Conservation (phyloP, 106 monocot genomes). For the Xerophyta viscosa region DNA sequence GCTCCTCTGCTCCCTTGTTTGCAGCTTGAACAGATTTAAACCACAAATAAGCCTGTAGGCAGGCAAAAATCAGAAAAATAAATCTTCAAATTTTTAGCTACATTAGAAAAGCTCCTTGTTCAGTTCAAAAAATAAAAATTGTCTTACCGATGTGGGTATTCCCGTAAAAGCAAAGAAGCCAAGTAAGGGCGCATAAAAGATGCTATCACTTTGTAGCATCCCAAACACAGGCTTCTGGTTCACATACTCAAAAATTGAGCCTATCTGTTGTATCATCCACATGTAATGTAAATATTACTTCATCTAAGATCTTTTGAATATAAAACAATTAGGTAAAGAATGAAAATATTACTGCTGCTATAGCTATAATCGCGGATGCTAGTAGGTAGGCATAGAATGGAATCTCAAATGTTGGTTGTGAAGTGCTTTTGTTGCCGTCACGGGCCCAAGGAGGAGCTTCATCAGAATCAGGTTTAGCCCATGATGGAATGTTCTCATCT, state of each 20-base stretch:
- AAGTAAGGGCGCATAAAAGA: constrained; percentile 79
- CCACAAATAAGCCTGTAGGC: constrained; percentile 71
- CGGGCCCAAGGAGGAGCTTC: constrained; percentile 94
- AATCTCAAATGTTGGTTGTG: constrained; percentile 36
- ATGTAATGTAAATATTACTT: neutral
- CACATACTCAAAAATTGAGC: constrained; percentile 77
- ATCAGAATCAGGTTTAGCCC: constrained; percentile 77
- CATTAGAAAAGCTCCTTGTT: no score
- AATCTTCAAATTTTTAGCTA: no score
- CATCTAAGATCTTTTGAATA: neutral
- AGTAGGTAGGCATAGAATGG: constrained; percentile 74
- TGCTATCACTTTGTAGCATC: constrained; percentile 55
- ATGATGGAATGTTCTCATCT: constrained; percentile 73
- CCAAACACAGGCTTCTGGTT: constrained; percentile 92
- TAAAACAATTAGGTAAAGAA: neutral
- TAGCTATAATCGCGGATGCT: constrained; percentile 78
- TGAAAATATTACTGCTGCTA: constrained; percentile 57
- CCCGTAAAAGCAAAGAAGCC: constrained; percentile 88
- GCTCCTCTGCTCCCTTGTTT: constrained; percentile 85
- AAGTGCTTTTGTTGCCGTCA: constrained; percentile 23
- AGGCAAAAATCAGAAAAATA: neutral
- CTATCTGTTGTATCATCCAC: constrained; percentile 36
- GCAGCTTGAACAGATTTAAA: constrained; percentile 86
- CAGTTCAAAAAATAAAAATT: no score
- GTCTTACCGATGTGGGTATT: constrained; percentile 74